Evolutionary conservation across 805 yeast species (phyloP).

Genomic region (Scheffersomyces amazonensis): DNA sequence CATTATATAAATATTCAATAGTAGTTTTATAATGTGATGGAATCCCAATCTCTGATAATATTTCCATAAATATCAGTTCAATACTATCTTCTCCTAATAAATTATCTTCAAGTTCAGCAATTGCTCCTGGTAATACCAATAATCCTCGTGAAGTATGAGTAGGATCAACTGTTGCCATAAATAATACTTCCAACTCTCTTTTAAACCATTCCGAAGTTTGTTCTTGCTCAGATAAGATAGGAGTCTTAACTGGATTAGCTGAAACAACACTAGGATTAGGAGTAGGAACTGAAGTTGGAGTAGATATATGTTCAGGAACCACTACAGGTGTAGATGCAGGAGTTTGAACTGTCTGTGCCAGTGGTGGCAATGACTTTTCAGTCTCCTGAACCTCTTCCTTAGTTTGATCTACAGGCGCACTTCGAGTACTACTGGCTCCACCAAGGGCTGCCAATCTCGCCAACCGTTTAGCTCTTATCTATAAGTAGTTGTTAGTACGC

Average conservation of each 20-base stretch:
- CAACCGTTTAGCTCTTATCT: slow-evolving; percentile 52
- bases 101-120: slow-evolving; percentile 17
- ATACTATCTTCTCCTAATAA: slow-evolving; percentile 28
- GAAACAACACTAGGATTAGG: neutral
- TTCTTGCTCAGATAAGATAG: slow-evolving; percentile 9
- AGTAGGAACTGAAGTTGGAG: neutral
- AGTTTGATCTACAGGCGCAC: neutral
- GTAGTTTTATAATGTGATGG: slow-evolving; percentile 32
- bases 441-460: slow-evolving; percentile 40
- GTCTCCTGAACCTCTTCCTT: neutral
- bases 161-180: slow-evolving; percentile 31
- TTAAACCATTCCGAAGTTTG: slow-evolving; percentile 41
- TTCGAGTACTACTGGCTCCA: neutral
- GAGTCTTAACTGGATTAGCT: too few species aligned
- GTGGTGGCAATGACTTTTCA: neutral
- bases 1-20: slow-evolving; percentile 43
- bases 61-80: slow-evolving; percentile 54
- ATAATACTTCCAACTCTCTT: slow-evolving; percentile 31
- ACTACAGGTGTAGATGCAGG: neutral
- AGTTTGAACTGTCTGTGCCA: too few species aligned
- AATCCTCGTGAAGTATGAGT: slow-evolving; percentile 9
- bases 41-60: slow-evolving; percentile 53
- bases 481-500: slow-evolving; percentile 1
- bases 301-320: neutral
- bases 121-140: slow-evolving; percentile 20